Conservation (phyloP, 1,284 basidiomycete species). For the Trametes hirsuta region DNA sequence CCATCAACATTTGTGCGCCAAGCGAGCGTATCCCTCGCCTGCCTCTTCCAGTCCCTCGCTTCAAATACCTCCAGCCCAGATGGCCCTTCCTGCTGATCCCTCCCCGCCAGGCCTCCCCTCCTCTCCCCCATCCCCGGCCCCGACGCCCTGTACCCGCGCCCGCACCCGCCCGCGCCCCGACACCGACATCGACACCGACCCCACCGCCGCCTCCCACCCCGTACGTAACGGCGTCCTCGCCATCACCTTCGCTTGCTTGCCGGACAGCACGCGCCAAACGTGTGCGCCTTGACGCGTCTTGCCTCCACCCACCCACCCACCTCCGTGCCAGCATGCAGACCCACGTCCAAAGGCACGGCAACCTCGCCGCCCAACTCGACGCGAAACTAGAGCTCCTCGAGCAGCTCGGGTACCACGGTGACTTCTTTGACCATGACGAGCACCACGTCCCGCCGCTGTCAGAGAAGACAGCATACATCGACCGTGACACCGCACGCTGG, state of each 20-base stretch:
- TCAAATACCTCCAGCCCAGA: slow-evolving; percentile 22
- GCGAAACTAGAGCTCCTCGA: slow-evolving; percentile 34
- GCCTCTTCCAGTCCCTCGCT: slow-evolving; percentile 13
- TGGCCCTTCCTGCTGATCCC: slow-evolving; percentile 25
- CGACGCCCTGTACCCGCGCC: neutral
- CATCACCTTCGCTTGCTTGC: slow-evolving; percentile 15
- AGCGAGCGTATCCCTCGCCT: slow-evolving; percentile 7
- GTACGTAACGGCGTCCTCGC: slow-evolving; percentile 12
- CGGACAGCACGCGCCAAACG: slow-evolving; percentile 14
- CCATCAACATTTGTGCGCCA: slow-evolving; percentile 20
- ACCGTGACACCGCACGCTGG: slow-evolving; percentile 25
- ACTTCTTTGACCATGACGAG: slow-evolving; percentile 22
- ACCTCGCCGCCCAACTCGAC: slow-evolving; percentile 27
- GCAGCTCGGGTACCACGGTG: slow-evolving; percentile 26
- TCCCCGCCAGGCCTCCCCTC: slow-evolving; percentile 7
- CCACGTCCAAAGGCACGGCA: slow-evolving; percentile 11
- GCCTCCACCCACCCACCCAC: slow-evolving; percentile 12
- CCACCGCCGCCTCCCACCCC: slow-evolving; percentile 1
- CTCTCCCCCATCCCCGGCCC: slow-evolving; percentile 1
- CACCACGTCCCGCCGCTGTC: slow-evolving; percentile 17
- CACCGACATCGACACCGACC: neutral
- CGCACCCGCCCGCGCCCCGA: neutral
- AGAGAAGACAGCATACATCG: slow-evolving; percentile 16
- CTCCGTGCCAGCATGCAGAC: slow-evolving; percentile 21
- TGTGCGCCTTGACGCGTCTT: slow-evolving; percentile 13